Evolutionary conservation across 768 basidiomycete species (phyloP), one percentile per base, ranked within the genome.

Genomic region (Mycena vulgaris): DNA sequence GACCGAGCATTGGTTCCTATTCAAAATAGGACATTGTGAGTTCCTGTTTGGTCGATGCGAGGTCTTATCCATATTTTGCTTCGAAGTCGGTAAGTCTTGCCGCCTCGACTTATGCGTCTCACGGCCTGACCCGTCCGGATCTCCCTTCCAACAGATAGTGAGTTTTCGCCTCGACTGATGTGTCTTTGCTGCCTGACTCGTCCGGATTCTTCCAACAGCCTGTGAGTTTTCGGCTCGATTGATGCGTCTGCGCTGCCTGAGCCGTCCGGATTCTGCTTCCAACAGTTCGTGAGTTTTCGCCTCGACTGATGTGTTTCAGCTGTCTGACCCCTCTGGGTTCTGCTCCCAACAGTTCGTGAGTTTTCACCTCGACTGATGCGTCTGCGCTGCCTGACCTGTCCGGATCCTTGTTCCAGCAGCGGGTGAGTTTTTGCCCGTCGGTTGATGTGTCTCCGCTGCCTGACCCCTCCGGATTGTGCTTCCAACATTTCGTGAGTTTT

Each of bases 1-100:
- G 59, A 61, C 47, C 5, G 31, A 61, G 30, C 59, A n/a, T 61
- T 61, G 42, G 0, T 58, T 58, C n/a, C 2, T 56, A n/a, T 56
- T 14, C 27, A 17, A 37, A 25, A 56, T 25, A 56, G 53, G 53
- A 9, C 49, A 6, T 37, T 6, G 53, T 56, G 53, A 23, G 53
- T 37, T 56, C 30, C n/a, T 56, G n/a, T 56, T 23, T 21, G n/a
- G n/a, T n/a, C n/a, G n/a, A n/a, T n/a, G n/a, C n/a, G n/a, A n/a
- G 21, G n/a, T 56, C 28, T 37, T 31, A n/a, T 37, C 28, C 33
- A 56, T 56, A 55, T 35, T 56, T 31, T 56, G 17, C n/a, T 56
- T 56, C 53, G 6, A 37, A 25, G 39, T 3, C 7, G 3, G 39
- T 39, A 16, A 39, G 39, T 39, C 9, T 39, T 39, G 10, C 33